Conservation (phyloP, 2,329 filamentous ascomycete genomes). For the Colletotrichum orchidophilum region DNA sequence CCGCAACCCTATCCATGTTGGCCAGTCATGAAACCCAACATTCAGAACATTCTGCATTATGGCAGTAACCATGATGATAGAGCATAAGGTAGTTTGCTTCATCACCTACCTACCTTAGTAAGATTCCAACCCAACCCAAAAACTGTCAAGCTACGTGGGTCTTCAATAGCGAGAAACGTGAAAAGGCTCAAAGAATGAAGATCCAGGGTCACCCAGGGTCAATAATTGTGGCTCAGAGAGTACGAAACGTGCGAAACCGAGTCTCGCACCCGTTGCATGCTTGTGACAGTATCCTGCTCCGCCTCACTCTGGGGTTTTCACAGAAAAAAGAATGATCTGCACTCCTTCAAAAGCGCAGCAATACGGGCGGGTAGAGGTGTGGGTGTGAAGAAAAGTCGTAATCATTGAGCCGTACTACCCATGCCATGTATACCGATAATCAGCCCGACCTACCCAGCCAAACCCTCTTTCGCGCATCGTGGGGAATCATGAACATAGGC, state of each 20-base stretch:
- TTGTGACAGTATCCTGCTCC: background rate
- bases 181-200: background rate
- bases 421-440: conserved; percentile 20
- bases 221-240: background rate
- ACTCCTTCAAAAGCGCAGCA: background rate
- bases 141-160: too few species aligned
- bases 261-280: background rate
- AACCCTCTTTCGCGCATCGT: conserved; percentile 12
- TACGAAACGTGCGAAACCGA: background rate
- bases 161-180: background rate
- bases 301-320: background rate
- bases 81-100: background rate
- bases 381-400: conserved; percentile 15
- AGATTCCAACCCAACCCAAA: background rate
- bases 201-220: background rate
- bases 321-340: background rate
- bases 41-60: background rate
- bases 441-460: conserved; percentile 6
- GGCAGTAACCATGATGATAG: background rate
- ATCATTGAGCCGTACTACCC: conserved; percentile 31
- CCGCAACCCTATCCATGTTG: background rate
- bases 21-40: background rate
- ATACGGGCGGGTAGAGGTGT: background rate
- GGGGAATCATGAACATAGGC: conserved; percentile 20
- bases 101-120: background rate